phyloP scores from a whole-genome alignment of 495 filamentous ascomycete genomes.

The Penicillium argentinense region DNA sequence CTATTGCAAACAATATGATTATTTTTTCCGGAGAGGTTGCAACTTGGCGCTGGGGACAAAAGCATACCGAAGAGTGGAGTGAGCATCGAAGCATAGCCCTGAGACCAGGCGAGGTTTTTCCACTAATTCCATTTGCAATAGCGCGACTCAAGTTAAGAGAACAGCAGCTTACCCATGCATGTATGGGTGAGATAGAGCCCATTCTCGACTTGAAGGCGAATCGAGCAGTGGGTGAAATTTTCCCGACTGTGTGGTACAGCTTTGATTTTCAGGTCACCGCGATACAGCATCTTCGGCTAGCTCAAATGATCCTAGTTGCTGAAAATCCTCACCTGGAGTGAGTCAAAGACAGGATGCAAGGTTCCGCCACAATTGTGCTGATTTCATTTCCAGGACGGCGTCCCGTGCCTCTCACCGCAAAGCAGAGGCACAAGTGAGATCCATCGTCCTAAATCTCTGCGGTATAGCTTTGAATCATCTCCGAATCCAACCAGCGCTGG shows the following conservation, averaged over 20 bases:
- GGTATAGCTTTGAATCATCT: conserved; percentile 22
- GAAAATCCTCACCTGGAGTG: conserved; percentile 27
- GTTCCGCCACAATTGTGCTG: background rate
- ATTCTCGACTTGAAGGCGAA: conserved; percentile 22
- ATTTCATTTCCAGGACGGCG: conserved; percentile 10
- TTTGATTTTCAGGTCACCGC: conserved; percentile 23
- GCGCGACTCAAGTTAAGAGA: conserved; percentile 17
- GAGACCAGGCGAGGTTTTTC: background rate
- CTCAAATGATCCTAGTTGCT: conserved; percentile 24
- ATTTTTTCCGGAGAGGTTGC: conserved; percentile 26
- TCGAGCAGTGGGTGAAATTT: conserved; percentile 22
- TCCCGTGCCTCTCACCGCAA: conserved; percentile 21
- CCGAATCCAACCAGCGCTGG: conserved; percentile 19
- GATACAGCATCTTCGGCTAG: conserved; percentile 23
- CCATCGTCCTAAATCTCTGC: conserved; percentile 24
- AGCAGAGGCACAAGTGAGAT: conserved; percentile 25
- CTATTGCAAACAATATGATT: conserved; percentile 23
- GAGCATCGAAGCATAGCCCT: background rate
- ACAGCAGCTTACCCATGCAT: conserved; percentile 12
- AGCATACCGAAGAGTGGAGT: conserved; percentile 20
- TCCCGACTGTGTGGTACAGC: conserved; percentile 28
- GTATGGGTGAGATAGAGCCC: conserved; percentile 15
- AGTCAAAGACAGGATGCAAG: conserved; percentile 3
- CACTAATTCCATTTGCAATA: conserved; percentile 1
- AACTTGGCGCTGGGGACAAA: conserved; percentile 24